These are phyloP conservation scores for Macrolepiota albuminosa DNA, from an alignment of 768 basidiomycete species.

Conservation along the genomic window DNA sequence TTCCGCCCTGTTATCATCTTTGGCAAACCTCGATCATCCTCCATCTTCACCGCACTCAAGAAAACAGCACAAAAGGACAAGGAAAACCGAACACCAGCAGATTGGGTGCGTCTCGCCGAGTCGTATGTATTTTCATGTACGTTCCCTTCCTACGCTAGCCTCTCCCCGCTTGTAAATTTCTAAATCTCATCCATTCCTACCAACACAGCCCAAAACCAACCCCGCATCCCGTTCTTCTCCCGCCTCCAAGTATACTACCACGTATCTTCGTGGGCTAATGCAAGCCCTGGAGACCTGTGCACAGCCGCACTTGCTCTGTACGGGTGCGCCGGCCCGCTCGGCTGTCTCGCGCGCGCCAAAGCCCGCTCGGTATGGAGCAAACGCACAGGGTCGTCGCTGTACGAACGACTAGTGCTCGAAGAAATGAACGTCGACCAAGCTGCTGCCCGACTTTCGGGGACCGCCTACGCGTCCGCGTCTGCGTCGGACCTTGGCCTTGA, in stretches of 20 bases:
- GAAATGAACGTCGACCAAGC: constrained; percentile 53
- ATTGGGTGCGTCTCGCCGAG: constrained; percentile 28
- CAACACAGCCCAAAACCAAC: constrained; percentile 6
- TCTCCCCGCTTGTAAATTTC: background rate
- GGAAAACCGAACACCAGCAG: constrained; percentile 10
- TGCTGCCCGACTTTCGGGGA: constrained; percentile 25
- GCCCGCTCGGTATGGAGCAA: constrained; percentile 36
- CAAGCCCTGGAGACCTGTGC: constrained; percentile 42
- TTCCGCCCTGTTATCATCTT: background rate
- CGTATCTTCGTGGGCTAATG: constrained; percentile 37
- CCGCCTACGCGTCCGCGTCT: too few species aligned
- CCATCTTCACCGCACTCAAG: background rate
- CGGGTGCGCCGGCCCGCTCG: constrained; percentile 23
- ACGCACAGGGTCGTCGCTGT: constrained; percentile 21
- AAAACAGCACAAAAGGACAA: background rate
- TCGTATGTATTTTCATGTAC: constrained; percentile 29
- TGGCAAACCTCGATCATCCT: background rate
- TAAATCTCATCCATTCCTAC: background rate
- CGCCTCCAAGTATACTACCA: constrained; percentile 53
- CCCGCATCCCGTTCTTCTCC: constrained; percentile 26
- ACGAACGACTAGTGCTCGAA: constrained; percentile 53
- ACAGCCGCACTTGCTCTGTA: constrained; percentile 55
- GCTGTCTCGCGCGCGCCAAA: constrained; percentile 31
- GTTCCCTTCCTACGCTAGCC: background rate
- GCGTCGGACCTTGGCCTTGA: constrained; percentile 6